These are phyloP conservation scores for Dentiscutata heterogama DNA, from an alignment of 371 early-diverging fungal genomes.

Conservation along the genomic window DNA sequence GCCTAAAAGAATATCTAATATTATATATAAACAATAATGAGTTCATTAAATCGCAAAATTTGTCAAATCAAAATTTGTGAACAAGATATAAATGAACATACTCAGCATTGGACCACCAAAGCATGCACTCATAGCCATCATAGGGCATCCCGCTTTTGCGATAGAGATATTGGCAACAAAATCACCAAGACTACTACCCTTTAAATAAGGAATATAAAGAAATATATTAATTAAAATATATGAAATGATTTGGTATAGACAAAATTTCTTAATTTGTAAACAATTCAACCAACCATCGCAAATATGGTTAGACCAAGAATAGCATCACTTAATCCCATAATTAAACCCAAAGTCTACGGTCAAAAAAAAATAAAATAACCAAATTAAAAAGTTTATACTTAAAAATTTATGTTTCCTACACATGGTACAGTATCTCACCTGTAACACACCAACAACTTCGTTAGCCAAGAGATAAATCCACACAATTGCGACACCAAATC, in stretches of 20 bases:
- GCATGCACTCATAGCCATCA: slow-evolving; percentile 89
- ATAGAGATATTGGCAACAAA: slow-evolving; percentile 87
- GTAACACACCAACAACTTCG: slow-evolving; percentile 85
- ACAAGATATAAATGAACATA: slow-evolving; percentile 51
- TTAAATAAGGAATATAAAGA: slow-evolving; percentile 38
- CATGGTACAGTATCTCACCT: slow-evolving; percentile 47
- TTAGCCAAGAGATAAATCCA: slow-evolving; percentile 89
- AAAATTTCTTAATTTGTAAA: not conserved
- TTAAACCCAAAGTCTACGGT: slow-evolving; percentile 73
- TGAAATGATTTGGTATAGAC: not conserved
- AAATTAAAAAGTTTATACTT: not conserved
- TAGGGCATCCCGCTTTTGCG: slow-evolving; percentile 83
- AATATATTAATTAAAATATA: not conserved
- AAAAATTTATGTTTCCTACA: not conserved
- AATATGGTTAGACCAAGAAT: slow-evolving; percentile 87
- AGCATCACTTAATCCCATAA: slow-evolving; percentile 79
- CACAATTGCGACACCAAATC: slow-evolving; percentile 74
- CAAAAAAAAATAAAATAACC: not conserved
- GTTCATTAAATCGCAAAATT: not conserved
- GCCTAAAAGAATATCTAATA: slow-evolving; percentile 77
- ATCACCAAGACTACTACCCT: slow-evolving; percentile 90
- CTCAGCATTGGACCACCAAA: slow-evolving; percentile 88
- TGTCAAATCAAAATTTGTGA: no score
- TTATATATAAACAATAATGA: slow-evolving; percentile 3
- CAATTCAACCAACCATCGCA: slow-evolving; percentile 68